These are phyloP conservation scores for Cercospora sesami DNA, from an alignment of 2,329 filamentous ascomycete genomes.

Conservation along the genomic window DNA sequence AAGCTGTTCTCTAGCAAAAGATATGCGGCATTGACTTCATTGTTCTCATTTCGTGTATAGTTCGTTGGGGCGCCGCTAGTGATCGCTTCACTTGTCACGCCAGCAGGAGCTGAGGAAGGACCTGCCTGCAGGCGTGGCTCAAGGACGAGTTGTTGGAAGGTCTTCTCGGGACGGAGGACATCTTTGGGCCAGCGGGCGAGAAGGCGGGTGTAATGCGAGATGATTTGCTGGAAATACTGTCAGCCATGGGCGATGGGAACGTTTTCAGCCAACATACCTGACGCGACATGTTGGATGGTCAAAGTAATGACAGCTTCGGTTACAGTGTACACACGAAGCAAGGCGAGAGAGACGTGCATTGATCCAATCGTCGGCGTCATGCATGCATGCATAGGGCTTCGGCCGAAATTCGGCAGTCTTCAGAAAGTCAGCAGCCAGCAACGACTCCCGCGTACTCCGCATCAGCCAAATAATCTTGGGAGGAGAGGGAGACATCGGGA, in stretches of 20 bases:
- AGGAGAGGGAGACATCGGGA: not conserved
- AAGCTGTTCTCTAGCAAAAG: conserved; percentile 62
- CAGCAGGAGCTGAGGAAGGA: conserved; percentile 18
- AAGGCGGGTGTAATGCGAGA: conserved; percentile 53
- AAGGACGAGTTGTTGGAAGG: conserved; percentile 49
- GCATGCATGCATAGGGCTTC: not conserved
- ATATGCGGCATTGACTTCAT: conserved; percentile 59
- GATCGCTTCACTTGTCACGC: conserved; percentile 17
- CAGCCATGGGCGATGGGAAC: not conserved
- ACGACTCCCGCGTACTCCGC: conserved; percentile 10
- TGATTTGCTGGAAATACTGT: conserved; percentile 32
- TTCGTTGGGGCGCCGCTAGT: not conserved
- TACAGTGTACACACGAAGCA: not conserved
- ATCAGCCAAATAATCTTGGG: conserved; percentile 4
- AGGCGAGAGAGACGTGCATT: not conserved
- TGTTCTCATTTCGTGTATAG: conserved; percentile 40
- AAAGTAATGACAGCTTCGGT: not conserved
- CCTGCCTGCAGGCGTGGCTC: conserved; percentile 43
- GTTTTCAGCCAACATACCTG: not conserved
- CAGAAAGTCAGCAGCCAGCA: not conserved
- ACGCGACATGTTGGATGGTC: conserved; percentile 3
- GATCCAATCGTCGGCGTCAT: conserved; percentile 11
- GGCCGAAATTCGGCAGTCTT: not conserved
- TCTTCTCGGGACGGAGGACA: conserved; percentile 50
- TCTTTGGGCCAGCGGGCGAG: conserved; percentile 53